A percentile compares a stretch with the other conserved stretches of the same genome.
phyloP scores from a whole-genome alignment of 169 alveolate species.

The Neospora caninum region DNA sequence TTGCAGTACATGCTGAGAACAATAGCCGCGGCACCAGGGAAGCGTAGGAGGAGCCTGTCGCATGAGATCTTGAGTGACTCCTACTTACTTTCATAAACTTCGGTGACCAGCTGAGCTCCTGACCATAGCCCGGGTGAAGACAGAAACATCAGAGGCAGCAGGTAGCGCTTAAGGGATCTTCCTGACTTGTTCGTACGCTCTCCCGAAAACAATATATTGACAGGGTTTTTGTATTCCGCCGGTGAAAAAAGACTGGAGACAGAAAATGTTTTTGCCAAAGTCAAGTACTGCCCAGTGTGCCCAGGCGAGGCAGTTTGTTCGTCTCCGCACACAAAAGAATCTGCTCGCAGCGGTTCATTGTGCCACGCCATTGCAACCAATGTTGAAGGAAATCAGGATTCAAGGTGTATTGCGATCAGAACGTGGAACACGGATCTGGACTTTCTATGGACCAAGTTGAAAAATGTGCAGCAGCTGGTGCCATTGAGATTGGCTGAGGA shows the following conservation, averaged over 20 bases:
- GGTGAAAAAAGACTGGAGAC: background rate
- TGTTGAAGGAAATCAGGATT: no score
- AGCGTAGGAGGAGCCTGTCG: background rate
- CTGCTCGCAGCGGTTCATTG: no score
- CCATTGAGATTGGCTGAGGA: background rate
- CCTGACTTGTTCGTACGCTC: background rate
- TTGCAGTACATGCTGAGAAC: slow-evolving; percentile 73
- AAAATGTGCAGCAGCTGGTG: background rate
- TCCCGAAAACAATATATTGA: background rate
- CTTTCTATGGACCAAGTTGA: background rate
- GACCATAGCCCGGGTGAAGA: background rate
- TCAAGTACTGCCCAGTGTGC: background rate
- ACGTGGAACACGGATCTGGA: no score
- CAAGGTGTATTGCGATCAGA: no score
- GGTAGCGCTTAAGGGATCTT: background rate
- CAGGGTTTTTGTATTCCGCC: background rate
- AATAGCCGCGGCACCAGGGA: background rate
- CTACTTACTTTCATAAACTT: slow-evolving; percentile 74
- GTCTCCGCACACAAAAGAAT: no score
- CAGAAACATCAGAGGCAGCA: background rate
- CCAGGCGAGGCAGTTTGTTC: background rate
- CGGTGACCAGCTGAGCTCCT: slow-evolving; percentile 72
- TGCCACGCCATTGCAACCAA: no score
- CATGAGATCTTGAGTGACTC: background rate
- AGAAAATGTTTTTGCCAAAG: background rate